phyloP scores from a whole-genome alignment of 2,329 filamentous ascomycete genomes.

The Aspergillus sp. region DNA sequence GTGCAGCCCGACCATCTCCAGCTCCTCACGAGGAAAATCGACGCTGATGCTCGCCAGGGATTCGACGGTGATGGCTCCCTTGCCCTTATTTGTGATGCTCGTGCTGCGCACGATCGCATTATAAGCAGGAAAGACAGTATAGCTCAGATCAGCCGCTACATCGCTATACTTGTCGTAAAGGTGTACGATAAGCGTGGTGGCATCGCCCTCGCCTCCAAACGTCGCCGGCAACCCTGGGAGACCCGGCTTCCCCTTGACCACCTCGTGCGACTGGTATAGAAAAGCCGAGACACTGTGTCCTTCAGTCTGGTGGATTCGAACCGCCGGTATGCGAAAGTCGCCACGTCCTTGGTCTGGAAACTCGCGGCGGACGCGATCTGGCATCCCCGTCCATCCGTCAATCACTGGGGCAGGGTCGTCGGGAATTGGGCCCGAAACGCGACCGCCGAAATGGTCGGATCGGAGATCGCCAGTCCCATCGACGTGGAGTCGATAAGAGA shows the following conservation, averaged over 20 bases:
- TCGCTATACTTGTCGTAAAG: conserved; percentile 64
- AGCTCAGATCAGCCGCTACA: conserved; percentile 62
- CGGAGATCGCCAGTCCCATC: conserved; percentile 63
- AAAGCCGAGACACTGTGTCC: conserved; percentile 65
- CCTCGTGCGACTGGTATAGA: conserved; percentile 61
- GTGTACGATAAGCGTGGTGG: conserved; percentile 62
- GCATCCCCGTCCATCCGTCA: conserved; percentile 59
- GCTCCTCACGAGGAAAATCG: conserved; percentile 63
- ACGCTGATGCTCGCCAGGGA: conserved; percentile 65
- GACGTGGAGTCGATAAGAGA: conserved; percentile 69
- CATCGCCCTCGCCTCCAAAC: conserved; percentile 60
- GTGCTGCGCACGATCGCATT: conserved; percentile 67
- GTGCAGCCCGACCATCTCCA: conserved; percentile 65
- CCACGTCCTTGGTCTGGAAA: conserved; percentile 68
- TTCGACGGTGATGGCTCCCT: conserved; percentile 57
- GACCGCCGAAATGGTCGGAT: conserved; percentile 66
- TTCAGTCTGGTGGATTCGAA: conserved; percentile 62
- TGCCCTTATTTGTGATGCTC: conserved; percentile 63
- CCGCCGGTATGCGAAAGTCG: conserved; percentile 65
- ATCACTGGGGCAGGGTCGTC: conserved; percentile 40
- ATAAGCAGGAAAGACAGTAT: conserved; percentile 66
- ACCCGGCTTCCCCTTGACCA: conserved; percentile 60
- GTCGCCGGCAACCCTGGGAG: conserved; percentile 64
- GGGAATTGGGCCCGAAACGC: conserved; percentile 57
- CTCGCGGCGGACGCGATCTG: conserved; percentile 61